These are phyloP conservation scores for Samsoniella hepiali DNA, from an alignment of 2,329 filamentous ascomycete species.

Conservation along the genomic window DNA sequence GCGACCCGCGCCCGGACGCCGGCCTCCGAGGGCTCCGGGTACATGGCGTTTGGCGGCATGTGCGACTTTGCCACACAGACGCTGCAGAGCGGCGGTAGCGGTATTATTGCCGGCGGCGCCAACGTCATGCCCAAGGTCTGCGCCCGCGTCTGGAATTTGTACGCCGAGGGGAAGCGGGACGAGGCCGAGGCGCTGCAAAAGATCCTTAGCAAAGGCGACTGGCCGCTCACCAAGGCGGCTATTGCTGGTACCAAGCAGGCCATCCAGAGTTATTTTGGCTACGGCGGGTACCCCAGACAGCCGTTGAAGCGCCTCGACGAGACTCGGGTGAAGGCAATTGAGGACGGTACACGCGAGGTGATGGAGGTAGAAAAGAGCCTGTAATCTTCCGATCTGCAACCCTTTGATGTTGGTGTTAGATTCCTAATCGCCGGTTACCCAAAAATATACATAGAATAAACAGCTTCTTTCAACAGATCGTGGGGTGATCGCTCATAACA, in stretches of 20 bases:
- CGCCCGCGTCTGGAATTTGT: slow-evolving; percentile 74
- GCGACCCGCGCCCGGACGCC: slow-evolving; percentile 70
- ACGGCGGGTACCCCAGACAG: slow-evolving; percentile 71
- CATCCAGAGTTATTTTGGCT: slow-evolving; percentile 76
- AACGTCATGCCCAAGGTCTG: slow-evolving; percentile 84
- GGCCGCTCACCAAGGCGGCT: slow-evolving; percentile 76
- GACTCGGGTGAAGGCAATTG: slow-evolving; percentile 50
- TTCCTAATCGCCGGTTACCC: no score
- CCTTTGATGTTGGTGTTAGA: background rate
- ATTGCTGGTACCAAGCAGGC: slow-evolving; percentile 85
- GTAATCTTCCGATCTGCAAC: slow-evolving; percentile 25
- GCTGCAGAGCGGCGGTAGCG: slow-evolving; percentile 71
- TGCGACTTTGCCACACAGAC: slow-evolving; percentile 86
- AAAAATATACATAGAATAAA: background rate
- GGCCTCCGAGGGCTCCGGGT: slow-evolving; percentile 56
- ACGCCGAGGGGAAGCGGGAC: slow-evolving; percentile 66
- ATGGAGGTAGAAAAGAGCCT: slow-evolving; percentile 63
- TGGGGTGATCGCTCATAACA: no score
- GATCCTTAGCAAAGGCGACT: slow-evolving; percentile 74
- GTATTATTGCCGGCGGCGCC: slow-evolving; percentile 81
- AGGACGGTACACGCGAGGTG: slow-evolving; percentile 57
- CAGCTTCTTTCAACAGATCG: no score
- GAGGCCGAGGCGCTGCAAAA: slow-evolving; percentile 76
- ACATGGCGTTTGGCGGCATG: slow-evolving; percentile 85
- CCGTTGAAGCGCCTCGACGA: slow-evolving; percentile 66